A percentile compares a stretch with the other conserved stretches of the same genome.
These are phyloP conservation scores for Trichosanthes truncata DNA, from an alignment of 306 rosid genomes.

Conservation along the genomic window DNA sequence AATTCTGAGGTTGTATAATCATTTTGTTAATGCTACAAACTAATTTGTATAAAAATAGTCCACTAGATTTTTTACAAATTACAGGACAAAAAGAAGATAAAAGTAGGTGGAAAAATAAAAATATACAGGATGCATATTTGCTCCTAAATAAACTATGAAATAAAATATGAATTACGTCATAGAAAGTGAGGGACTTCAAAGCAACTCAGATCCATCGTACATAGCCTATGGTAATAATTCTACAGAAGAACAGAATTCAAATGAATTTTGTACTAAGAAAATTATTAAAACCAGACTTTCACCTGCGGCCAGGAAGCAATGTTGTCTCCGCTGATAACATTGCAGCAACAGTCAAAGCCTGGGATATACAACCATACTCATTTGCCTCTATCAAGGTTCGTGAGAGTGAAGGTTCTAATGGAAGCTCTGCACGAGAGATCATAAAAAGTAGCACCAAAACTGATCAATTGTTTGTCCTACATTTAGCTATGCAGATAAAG, in stretches of 20 bases:
- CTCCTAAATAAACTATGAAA: background rate
- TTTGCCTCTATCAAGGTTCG: slow-evolving; percentile 90
- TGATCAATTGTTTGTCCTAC: background rate
- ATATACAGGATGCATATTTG: background rate
- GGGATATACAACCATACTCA: slow-evolving; percentile 63
- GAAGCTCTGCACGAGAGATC: slow-evolving; percentile 58
- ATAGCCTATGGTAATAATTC: background rate
- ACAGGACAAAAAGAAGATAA: background rate
- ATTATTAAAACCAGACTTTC: background rate
- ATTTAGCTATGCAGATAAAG: background rate
- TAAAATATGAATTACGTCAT: background rate
- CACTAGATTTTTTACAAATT: background rate
- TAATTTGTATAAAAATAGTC: background rate
- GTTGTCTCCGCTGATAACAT: slow-evolving; percentile 85
- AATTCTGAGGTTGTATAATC: background rate
- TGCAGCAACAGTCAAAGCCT: slow-evolving; percentile 91
- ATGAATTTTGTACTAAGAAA: background rate
- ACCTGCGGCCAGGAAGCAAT: slow-evolving; percentile 80
- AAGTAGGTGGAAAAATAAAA: background rate
- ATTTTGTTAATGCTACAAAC: background rate
- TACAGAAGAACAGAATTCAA: background rate
- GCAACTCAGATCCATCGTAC: background rate
- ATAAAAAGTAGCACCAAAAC: background rate
- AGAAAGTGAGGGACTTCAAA: background rate
- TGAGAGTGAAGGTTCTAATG: slow-evolving; percentile 92